These are phyloP conservation scores for Acanthamoeba healyi DNA, from an alignment of 208 protist species.

Conservation along the genomic window DNA sequence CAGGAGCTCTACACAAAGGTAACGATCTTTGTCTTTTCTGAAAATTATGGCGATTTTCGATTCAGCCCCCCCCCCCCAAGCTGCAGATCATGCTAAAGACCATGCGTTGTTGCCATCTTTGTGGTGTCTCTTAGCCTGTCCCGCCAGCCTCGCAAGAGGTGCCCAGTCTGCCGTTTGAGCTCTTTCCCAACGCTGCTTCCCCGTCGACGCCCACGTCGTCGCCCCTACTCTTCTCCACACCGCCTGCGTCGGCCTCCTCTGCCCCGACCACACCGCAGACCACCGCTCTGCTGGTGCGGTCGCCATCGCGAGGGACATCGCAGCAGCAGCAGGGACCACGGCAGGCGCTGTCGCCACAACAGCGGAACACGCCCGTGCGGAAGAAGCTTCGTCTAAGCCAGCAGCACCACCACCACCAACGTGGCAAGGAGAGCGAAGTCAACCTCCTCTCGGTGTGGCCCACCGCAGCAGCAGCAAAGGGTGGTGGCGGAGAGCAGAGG, in stretches of 20 bases:
- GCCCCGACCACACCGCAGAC: constrained; percentile 5
- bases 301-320: background rate
- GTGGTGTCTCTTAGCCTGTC: background rate
- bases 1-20: constrained; percentile 22
- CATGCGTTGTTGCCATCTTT: no score
- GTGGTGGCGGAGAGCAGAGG: background rate
- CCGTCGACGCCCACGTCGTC: background rate
- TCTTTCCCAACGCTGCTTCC: background rate
- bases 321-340: background rate
- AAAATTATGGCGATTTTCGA: background rate
- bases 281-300: background rate
- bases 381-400: background rate
- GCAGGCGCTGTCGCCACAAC: no score
- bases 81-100: background rate
- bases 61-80: no score
- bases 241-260: background rate
- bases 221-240: background rate
- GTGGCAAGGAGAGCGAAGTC: constrained; percentile 40
- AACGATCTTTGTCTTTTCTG: background rate
- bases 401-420: background rate
- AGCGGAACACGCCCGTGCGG: background rate
- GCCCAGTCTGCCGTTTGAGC: constrained; percentile 51
- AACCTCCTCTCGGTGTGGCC: constrained; percentile 7
- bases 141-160: background rate
- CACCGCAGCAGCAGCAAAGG: background rate